These are phyloP conservation scores for Xylariaceae sp. DNA, from an alignment of 2,329 filamentous ascomycete genomes.

Conservation along the genomic window DNA sequence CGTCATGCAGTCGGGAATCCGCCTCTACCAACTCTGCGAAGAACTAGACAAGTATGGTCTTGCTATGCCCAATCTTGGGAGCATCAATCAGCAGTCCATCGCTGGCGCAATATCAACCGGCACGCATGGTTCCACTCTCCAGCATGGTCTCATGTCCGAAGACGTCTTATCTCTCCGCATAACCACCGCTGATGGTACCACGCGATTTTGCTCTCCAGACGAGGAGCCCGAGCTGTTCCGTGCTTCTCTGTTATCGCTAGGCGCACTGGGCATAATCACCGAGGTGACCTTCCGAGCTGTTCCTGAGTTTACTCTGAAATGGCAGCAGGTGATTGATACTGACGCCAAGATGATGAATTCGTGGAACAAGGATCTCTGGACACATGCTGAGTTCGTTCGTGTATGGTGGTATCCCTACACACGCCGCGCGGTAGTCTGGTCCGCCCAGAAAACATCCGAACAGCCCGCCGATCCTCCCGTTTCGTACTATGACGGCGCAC, in stretches of 20 bases:
- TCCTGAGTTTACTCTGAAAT: conserved; percentile 78
- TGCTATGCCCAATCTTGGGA: conserved; percentile 88
- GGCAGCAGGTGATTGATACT: conserved; percentile 75
- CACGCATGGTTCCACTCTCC: conserved; percentile 85
- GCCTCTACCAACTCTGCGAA: conserved; percentile 70
- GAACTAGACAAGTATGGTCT: conserved; percentile 73
- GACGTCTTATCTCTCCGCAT: conserved; percentile 72
- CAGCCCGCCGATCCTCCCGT: conserved; percentile 56
- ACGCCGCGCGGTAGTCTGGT: conserved; percentile 83
- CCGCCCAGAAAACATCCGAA: conserved; percentile 72
- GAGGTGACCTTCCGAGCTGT: conserved; percentile 84
- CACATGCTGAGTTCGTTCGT: conserved; percentile 79
- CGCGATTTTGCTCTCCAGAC: conserved; percentile 66
- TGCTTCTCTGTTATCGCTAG: conserved; percentile 81
- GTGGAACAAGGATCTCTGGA: conserved; percentile 79
- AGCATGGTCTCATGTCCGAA: conserved; percentile 81
- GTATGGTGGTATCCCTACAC: conserved; percentile 99
- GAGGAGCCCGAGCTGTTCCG: conserved; percentile 79
- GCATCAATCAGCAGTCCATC: conserved; percentile 91
- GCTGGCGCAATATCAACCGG: conserved; percentile 90
- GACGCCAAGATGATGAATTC: conserved; percentile 65
- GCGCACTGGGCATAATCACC: conserved; percentile 85
- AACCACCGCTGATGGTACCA: conserved; percentile 76
- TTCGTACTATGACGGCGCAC: conserved; percentile 75
- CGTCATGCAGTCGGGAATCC: conserved; percentile 83